Evolutionary conservation across 768 basidiomycete species (phyloP).

Genomic region (Boletales sp.): DNA sequence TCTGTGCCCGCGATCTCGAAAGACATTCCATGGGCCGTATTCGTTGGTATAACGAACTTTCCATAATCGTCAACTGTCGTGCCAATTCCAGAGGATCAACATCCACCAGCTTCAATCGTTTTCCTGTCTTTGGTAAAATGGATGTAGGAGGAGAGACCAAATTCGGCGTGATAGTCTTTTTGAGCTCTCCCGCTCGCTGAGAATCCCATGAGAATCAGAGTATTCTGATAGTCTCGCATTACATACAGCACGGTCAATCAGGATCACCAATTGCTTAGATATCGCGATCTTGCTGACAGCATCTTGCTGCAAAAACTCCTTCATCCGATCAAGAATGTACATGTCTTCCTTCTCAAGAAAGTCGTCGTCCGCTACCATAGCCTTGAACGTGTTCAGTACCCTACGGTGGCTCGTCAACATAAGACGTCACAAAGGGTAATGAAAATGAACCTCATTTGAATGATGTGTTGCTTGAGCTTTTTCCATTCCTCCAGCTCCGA

Average conservation of each 20-base stretch:
- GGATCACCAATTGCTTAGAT: slow-evolving; percentile 67
- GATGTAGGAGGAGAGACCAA: slow-evolving; percentile 68
- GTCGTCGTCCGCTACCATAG: slow-evolving; percentile 83
- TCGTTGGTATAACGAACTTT: slow-evolving; percentile 80
- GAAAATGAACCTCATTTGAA: slow-evolving; percentile 73
- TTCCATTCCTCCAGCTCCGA: slow-evolving; percentile 76
- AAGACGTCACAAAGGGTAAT: neutral
- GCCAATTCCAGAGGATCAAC: slow-evolving; percentile 89
- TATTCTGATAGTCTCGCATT: neutral
- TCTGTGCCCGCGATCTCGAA: slow-evolving; percentile 75
- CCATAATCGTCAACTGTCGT: slow-evolving; percentile 89
- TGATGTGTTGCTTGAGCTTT: slow-evolving; percentile 79
- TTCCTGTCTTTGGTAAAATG: slow-evolving; percentile 65
- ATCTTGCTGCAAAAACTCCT: slow-evolving; percentile 68
- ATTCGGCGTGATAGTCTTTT: slow-evolving; percentile 53
- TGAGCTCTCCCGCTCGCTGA: slow-evolving; percentile 52
- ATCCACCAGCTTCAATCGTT: slow-evolving; percentile 79
- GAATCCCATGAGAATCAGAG: slow-evolving; percentile 14
- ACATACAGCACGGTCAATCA: slow-evolving; percentile 81
- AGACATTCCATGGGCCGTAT: slow-evolving; percentile 91
- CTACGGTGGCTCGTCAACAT: slow-evolving; percentile 27
- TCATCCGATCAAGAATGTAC: slow-evolving; percentile 77
- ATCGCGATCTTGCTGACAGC: slow-evolving; percentile 63
- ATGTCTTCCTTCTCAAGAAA: slow-evolving; percentile 84
- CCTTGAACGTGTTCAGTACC: slow-evolving; percentile 86